These are phyloP conservation scores for Hymenoscyphus repandus DNA, from an alignment of 2,329 filamentous ascomycete species.

Conservation along the genomic window DNA sequence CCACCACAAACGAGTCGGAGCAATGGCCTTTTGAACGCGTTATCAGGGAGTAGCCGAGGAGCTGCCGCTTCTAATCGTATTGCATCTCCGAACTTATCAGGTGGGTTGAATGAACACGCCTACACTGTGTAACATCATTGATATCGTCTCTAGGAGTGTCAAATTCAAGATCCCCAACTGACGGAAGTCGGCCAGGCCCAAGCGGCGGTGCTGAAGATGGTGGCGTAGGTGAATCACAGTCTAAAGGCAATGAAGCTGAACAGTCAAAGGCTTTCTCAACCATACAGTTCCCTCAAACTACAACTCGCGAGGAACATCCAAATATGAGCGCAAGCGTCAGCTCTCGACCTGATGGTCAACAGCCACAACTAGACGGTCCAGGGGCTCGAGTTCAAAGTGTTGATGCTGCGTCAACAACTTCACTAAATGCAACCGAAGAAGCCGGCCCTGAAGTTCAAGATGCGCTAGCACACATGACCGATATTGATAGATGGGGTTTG, in stretches of 20 bases:
- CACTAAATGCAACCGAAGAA: slow-evolving; percentile 24
- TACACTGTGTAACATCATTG: slow-evolving; percentile 3
- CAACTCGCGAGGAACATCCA: slow-evolving; percentile 22
- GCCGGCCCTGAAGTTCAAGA: slow-evolving; percentile 42
- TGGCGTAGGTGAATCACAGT: slow-evolving; percentile 18
- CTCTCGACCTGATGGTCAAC: slow-evolving; percentile 19
- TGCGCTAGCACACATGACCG: slow-evolving; percentile 55
- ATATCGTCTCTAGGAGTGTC: slow-evolving; percentile 19
- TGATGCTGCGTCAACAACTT: slow-evolving; percentile 18
- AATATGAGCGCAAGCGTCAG: slow-evolving; percentile 15
- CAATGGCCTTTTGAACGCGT: slow-evolving; percentile 58
- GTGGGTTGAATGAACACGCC: slow-evolving; percentile 15
- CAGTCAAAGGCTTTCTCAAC: slow-evolving; percentile 21
- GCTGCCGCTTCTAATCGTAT: slow-evolving; percentile 35
- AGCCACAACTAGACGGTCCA: slow-evolving; percentile 15
- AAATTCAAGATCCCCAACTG: slow-evolving; percentile 25
- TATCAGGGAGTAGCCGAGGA: slow-evolving; percentile 53
- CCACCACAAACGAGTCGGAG: slow-evolving; percentile 42
- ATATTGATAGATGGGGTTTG: slow-evolving; percentile 58
- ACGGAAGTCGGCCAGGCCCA: slow-evolving; percentile 21
- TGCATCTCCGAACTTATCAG: slow-evolving; percentile 27
- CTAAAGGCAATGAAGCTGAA: slow-evolving; percentile 1
- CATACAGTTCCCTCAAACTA: slow-evolving; percentile 20
- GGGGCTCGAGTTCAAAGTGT: slow-evolving; percentile 17
- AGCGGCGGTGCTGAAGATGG: slow-evolving; percentile 19